phyloP scores from a whole-genome alignment of 192 early-diverging fungal species.

The Pilaira anomala region DNA sequence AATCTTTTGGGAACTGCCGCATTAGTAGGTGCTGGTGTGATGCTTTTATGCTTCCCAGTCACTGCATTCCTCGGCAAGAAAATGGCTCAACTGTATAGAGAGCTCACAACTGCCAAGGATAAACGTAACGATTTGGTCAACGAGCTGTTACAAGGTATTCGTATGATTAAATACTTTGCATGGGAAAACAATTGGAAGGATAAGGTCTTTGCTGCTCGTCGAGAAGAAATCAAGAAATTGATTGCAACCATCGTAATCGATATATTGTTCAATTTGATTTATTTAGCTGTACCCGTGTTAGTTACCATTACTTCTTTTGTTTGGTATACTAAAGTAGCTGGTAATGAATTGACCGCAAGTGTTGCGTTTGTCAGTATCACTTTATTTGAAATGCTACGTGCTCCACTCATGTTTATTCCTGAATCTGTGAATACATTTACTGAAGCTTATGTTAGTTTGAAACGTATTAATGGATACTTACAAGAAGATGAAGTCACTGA shows the following conservation, averaged over 20 bases:
- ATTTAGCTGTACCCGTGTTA: constrained; percentile 45
- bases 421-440: constrained; percentile 53
- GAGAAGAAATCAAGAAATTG: constrained; percentile 21
- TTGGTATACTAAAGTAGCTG: constrained; percentile 50
- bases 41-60: constrained; percentile 59
- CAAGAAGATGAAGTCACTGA: constrained; percentile 26
- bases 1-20: constrained; percentile 72
- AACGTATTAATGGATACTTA: constrained; percentile 44
- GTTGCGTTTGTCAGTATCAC: constrained; percentile 63
- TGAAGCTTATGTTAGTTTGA: constrained; percentile 53
- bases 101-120: constrained; percentile 61
- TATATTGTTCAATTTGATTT: constrained; percentile 34
- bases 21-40: constrained; percentile 69
- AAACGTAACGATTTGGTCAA: constrained; percentile 74
- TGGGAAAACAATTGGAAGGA: constrained; percentile 73
- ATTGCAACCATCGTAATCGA: constrained; percentile 17
- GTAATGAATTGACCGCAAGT: constrained; percentile 43
- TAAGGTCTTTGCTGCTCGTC: constrained; percentile 52
- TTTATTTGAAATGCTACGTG: constrained; percentile 56
- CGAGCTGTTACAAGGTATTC: constrained; percentile 70
- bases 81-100: constrained; percentile 47
- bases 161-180: constrained; percentile 87
- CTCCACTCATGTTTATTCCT: constrained; percentile 50
- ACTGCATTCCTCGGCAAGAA: constrained; percentile 51
- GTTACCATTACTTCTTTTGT: constrained; percentile 58